Evolutionary conservation across 805 yeast species (phyloP).

Genomic region (Kazachstania viticola): DNA sequence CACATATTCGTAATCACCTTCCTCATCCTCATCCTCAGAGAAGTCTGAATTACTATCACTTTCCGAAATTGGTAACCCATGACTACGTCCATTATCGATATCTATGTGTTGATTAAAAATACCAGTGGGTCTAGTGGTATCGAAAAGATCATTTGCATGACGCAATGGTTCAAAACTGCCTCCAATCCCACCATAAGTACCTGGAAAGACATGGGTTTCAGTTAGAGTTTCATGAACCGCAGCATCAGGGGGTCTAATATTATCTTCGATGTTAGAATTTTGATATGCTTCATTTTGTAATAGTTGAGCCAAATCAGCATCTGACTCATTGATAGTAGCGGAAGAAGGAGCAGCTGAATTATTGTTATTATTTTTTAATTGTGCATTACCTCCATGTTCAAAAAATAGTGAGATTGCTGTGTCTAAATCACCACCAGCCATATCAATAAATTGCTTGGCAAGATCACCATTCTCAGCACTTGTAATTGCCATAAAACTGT

Average conservation of each 20-base stretch:
- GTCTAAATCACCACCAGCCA: conserved; percentile 69
- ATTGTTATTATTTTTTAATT: conserved; percentile 3
- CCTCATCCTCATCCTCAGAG: conserved; percentile 30
- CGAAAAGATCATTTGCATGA: conserved; percentile 24
- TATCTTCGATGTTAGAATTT: conserved; percentile 21
- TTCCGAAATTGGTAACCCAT: no score
- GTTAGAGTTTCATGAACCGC: conserved; percentile 60
- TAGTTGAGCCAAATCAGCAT: conserved; percentile 47
- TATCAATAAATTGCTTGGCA: conserved; percentile 69
- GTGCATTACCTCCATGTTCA: conserved; percentile 43
- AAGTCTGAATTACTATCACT: conserved; percentile 30
- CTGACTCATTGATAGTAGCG: conserved; percentile 12
- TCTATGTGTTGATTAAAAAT: conserved; percentile 28
- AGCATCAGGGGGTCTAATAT: conserved; percentile 68
- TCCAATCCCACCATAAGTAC: conserved; percentile 30
- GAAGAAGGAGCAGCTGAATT: conserved; percentile 3
- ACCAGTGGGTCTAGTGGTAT: conserved; percentile 25
- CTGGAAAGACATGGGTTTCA: conserved; percentile 26
- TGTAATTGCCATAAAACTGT: conserved; percentile 76
- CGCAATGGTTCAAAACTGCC: conserved; percentile 23
- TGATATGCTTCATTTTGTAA: conserved; percentile 54
- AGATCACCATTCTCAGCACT: conserved; percentile 52
- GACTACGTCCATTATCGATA: conserved; percentile 8
- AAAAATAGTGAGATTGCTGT: conserved; percentile 74
- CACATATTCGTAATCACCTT: conserved; percentile 23